Evolutionary conservation across 495 filamentous ascomycete genomes (phyloP).

Genomic region (Penicillium odoratum): DNA sequence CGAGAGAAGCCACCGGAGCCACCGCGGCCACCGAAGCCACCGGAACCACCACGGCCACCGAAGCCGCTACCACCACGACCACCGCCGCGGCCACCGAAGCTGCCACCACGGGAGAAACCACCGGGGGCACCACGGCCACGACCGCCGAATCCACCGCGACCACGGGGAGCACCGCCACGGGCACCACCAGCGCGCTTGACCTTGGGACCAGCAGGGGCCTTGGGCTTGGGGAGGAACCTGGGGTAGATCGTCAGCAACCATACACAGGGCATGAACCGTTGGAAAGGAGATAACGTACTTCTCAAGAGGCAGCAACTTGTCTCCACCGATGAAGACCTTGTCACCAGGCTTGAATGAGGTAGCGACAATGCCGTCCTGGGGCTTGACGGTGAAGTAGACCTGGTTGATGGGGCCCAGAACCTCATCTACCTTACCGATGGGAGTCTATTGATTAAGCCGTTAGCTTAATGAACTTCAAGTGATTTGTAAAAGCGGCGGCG

Average conservation of each 20-base stretch:
- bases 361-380: constrained; percentile 91
- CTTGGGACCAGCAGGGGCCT: constrained; percentile 70
- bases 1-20: constrained; percentile 39
- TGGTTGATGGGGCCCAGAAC: constrained; percentile 91
- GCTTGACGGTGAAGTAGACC: constrained; percentile 97
- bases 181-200: constrained; percentile 58
- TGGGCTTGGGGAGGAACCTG: constrained; percentile 92
- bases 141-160: constrained; percentile 41
- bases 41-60: constrained; percentile 47
- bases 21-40: constrained; percentile 28
- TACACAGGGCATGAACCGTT: not conserved
- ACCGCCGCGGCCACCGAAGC: constrained; percentile 19
- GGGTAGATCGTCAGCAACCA: constrained; percentile 2
- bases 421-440: constrained; percentile 60
- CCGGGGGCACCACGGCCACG: constrained; percentile 35
- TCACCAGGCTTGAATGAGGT: constrained; percentile 92
- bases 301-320: constrained; percentile 93
- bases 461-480: constrained; percentile 17
- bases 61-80: constrained; percentile 32
- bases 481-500: not conserved
- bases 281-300: constrained; percentile 47
- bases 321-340: constrained; percentile 92
- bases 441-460: constrained; percentile 39
- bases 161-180: constrained; percentile 41
- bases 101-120: constrained; percentile 22